Percentiles rank a stretch among this genome's conserved stretches.
Conservation (phyloP, 202 grass and related monocot genomes). For the Setaria italica region DNA sequence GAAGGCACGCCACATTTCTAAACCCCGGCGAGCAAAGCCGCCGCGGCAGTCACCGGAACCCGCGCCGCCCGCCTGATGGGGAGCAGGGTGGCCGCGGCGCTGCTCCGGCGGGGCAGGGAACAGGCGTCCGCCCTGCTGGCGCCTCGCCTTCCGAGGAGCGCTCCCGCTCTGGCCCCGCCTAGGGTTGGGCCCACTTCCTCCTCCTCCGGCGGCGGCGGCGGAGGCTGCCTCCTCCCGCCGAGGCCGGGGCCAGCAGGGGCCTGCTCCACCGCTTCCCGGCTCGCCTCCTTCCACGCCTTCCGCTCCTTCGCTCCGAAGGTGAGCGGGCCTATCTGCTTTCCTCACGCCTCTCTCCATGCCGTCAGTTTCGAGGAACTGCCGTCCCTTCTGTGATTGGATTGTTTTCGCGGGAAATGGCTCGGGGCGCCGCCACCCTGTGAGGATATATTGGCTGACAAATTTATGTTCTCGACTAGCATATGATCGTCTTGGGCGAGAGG, state of each 20-base stretch:
- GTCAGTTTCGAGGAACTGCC: neutral
- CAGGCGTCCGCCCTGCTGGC: conserved; percentile 39
- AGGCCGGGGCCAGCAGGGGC: conserved; percentile 23
- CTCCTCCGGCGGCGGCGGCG: conserved; percentile 9
- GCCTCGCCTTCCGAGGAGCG: conserved; percentile 41
- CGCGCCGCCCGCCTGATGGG: conserved; percentile 42
- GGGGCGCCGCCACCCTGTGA: no score
- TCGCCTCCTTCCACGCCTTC: conserved; percentile 63
- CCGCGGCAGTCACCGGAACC: neutral
- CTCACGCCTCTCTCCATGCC: neutral
- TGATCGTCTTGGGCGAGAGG: neutral
- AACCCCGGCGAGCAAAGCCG: neutral
- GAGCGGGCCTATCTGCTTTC: neutral
- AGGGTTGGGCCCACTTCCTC: conserved; percentile 51
- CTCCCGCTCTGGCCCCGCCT: conserved; percentile 33
- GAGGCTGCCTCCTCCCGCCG: conserved; percentile 20
- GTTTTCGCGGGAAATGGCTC: no score
- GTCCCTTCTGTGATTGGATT: neutral
- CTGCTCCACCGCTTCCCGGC: conserved; percentile 31
- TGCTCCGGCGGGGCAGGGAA: conserved; percentile 67
- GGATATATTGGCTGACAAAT: neutral
- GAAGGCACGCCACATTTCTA: neutral
- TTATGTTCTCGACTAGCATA: neutral
- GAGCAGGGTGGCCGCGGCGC: conserved; percentile 63
- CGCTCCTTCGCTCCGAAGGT: conserved; percentile 70